A percentile compares a stretch with the other conserved stretches of the same genome.
Conservation (phyloP, 73 alveolate genomes). For the Diophrys appendiculata region DNA sequence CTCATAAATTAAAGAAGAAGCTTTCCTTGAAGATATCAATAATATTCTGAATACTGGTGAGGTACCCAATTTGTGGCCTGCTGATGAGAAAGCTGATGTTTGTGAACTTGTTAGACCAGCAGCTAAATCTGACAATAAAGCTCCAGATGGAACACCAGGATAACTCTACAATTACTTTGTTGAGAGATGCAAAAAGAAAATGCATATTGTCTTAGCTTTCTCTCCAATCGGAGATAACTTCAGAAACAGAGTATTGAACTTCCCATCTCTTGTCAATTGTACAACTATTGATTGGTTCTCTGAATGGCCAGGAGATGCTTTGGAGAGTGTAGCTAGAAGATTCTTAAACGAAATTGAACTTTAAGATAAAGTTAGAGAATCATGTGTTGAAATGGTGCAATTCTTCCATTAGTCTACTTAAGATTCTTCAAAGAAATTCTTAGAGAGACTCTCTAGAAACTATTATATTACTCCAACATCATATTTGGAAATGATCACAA, state of each 20-base stretch:
- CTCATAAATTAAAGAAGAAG: slow-evolving; percentile 95
- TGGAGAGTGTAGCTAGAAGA: slow-evolving; percentile 96
- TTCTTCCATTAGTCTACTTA: slow-evolving; percentile 92
- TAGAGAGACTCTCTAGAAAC: slow-evolving; percentile 90
- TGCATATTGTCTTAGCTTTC: slow-evolving; percentile 97
- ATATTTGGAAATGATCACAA: slow-evolving; percentile 96
- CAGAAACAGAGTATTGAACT: slow-evolving; percentile 95
- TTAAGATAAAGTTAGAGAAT: slow-evolving; percentile 68
- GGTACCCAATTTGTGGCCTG: slow-evolving; percentile 98
- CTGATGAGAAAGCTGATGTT: slow-evolving; percentile 98
- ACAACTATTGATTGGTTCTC: slow-evolving; percentile 99
- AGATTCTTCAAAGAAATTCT: slow-evolving; percentile 86
- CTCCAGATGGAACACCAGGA: slow-evolving; percentile 97
- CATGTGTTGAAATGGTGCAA: slow-evolving; percentile 88
- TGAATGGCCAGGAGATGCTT: slow-evolving; percentile 99
- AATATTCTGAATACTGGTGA: slow-evolving; percentile 98
- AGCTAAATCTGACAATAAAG: slow-evolving; percentile 94
- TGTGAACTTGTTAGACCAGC: slow-evolving; percentile 96
- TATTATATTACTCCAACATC: slow-evolving; percentile 99
- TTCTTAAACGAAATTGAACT: slow-evolving; percentile 84
- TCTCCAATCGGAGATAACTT: slow-evolving; percentile 99
- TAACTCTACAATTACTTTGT: slow-evolving; percentile 93
- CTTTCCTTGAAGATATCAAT: slow-evolving; percentile 98
- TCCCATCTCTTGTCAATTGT: slow-evolving; percentile 99
- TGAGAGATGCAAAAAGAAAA: slow-evolving; percentile 89